These are phyloP conservation scores for Boletales sp. DNA, from an alignment of 768 basidiomycete species.

Conservation along the genomic window DNA sequence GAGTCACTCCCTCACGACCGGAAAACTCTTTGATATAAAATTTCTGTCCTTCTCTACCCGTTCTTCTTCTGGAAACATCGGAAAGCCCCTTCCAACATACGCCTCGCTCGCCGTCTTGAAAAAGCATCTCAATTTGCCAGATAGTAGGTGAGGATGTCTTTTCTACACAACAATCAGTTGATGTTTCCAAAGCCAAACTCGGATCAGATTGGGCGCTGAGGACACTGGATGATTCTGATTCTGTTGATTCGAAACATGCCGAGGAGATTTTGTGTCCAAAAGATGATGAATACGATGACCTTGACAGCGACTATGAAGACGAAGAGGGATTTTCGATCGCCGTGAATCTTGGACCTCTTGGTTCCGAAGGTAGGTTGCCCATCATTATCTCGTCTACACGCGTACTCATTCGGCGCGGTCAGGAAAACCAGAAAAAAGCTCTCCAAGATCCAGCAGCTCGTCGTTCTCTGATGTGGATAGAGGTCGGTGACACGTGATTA, in stretches of 20 bases:
- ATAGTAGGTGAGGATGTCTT: slow-evolving; percentile 3
- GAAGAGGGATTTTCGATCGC: slow-evolving; percentile 5
- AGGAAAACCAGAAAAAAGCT: slow-evolving; percentile 6
- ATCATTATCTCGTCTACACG: neutral
- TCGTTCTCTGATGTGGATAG: slow-evolving; percentile 10
- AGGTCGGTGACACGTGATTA: neutral
- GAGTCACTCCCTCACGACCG: slow-evolving; percentile 13
- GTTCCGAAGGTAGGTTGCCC: slow-evolving; percentile 1
- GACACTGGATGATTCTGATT: neutral
- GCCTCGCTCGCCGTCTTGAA: slow-evolving; percentile 15
- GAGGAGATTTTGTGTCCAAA: slow-evolving; percentile 6
- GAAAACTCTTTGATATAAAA: slow-evolving; percentile 17
- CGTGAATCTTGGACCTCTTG: neutral
- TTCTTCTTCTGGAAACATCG: neutral
- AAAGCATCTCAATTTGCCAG: slow-evolving; percentile 2
- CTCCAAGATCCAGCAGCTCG: neutral
- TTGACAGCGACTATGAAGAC: slow-evolving; percentile 26
- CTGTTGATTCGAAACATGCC: neutral
- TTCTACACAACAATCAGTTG: neutral
- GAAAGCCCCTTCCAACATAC: slow-evolving; percentile 5
- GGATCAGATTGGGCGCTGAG: slow-evolving; percentile 9
- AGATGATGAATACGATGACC: slow-evolving; percentile 15
- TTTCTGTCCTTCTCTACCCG: slow-evolving; percentile 12
- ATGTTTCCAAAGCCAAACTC: slow-evolving; percentile 10
- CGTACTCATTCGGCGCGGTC: neutral